These are phyloP conservation scores for Parachaetomium inaequale DNA, from an alignment of 495 filamentous ascomycete species.

Conservation along the genomic window DNA sequence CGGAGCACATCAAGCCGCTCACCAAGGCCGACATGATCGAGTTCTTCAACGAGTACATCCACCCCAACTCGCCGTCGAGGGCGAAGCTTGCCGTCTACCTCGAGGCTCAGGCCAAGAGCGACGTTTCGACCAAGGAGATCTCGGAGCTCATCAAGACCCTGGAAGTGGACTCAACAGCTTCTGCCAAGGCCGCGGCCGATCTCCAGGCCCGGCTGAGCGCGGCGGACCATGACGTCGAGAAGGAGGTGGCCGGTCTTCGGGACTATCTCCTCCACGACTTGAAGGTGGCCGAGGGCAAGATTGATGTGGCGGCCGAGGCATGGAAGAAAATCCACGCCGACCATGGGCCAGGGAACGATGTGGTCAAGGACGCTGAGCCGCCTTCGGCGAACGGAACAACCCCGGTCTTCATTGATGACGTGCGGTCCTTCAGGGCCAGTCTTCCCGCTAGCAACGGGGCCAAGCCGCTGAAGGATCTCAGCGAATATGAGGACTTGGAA, in stretches of 20 bases:
- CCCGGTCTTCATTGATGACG: constrained; percentile 62
- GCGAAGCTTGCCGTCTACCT: constrained; percentile 83
- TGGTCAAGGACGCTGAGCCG: constrained; percentile 41
- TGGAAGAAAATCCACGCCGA: constrained; percentile 52
- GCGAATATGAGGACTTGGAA: constrained; percentile 76
- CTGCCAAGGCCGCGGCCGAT: constrained; percentile 31
- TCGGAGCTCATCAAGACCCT: constrained; percentile 46
- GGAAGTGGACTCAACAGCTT: constrained; percentile 17
- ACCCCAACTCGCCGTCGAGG: constrained; percentile 65
- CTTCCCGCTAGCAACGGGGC: constrained; percentile 66
- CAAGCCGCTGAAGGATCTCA: constrained; percentile 66
- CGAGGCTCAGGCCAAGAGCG: constrained; percentile 61
- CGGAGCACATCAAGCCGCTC: constrained; percentile 65
- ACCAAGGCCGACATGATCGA: constrained; percentile 73
- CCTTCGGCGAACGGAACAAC: constrained; percentile 43
- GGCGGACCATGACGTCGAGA: constrained; percentile 31
- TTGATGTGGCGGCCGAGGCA: constrained; percentile 29
- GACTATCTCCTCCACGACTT: constrained; percentile 36
- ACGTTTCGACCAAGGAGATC: constrained; percentile 51
- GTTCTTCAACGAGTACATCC: constrained; percentile 76
- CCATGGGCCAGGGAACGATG: constrained; percentile 35
- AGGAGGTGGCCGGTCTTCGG: constrained; percentile 35
- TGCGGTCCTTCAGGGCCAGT: constrained; percentile 70
- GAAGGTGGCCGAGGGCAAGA: constrained; percentile 36
- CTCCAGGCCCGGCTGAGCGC: constrained; percentile 35